These are phyloP conservation scores for Kappamyces sp. DNA, from an alignment of 192 early-diverging fungal species.

Conservation along the genomic window DNA sequence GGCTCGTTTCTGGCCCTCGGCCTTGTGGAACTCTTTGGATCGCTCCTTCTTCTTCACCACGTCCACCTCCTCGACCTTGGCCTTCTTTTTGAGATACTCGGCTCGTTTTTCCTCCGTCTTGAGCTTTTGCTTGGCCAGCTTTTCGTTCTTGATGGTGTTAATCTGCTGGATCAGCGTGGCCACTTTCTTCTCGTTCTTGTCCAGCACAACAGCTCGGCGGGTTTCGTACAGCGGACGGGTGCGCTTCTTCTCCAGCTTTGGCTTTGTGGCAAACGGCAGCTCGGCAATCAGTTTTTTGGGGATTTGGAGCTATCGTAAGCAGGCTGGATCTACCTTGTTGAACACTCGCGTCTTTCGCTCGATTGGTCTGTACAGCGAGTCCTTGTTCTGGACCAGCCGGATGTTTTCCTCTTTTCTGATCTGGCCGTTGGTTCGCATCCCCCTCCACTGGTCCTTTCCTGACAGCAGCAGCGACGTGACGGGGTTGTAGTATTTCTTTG, in stretches of 20 bases:
- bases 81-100: slow-evolving; percentile 38
- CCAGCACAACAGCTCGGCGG: slow-evolving; percentile 80
- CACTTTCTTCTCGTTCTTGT: slow-evolving; percentile 87
- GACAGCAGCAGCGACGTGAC: slow-evolving; percentile 84
- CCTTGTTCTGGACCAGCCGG: slow-evolving; percentile 63
- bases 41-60: slow-evolving; percentile 21
- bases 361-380: slow-evolving; percentile 75
- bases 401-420: slow-evolving; percentile 65
- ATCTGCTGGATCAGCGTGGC: slow-evolving; percentile 77
- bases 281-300: slow-evolving; percentile 73
- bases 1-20: slow-evolving; percentile 34
- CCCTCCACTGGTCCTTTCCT: slow-evolving; percentile 72
- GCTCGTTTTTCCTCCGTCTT: slow-evolving; percentile 43
- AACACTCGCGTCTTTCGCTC: slow-evolving; percentile 24
- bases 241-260: slow-evolving; percentile 58
- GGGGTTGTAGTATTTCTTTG: slow-evolving; percentile 95
- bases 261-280: slow-evolving; percentile 86
- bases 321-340: slow-evolving; percentile 8
- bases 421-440: slow-evolving; percentile 83
- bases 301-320: slow-evolving; percentile 47
- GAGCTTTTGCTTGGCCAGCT: slow-evolving; percentile 68
- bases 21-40: slow-evolving; percentile 31
- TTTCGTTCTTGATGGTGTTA: slow-evolving; percentile 81
- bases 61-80: slow-evolving; percentile 27
- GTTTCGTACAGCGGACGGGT: slow-evolving; percentile 43